Conservation (phyloP, 1,284 basidiomycete genomes). For the Malassezia yamatoensis region DNA sequence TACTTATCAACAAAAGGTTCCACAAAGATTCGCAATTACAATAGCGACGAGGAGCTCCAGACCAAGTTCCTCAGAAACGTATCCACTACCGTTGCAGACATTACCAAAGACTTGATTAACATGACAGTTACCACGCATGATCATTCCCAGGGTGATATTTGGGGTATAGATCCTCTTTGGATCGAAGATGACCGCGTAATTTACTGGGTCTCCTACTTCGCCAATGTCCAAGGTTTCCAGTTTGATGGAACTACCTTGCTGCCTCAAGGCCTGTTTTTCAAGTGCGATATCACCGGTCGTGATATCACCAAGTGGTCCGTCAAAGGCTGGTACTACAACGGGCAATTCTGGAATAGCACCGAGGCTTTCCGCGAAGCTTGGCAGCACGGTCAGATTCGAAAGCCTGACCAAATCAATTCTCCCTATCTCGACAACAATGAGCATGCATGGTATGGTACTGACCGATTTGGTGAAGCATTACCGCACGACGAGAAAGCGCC, state of each 20-base stretch:
- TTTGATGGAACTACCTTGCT: constrained; percentile 25
- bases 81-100: constrained; percentile 25
- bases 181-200: constrained; percentile 23
- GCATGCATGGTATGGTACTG: neutral
- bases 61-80: neutral
- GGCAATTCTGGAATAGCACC: constrained; percentile 32
- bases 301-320: constrained; percentile 31
- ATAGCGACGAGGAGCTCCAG: neutral
- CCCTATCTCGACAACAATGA: neutral
- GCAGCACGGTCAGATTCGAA: constrained; percentile 25
- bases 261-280: constrained; percentile 39
- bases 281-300: constrained; percentile 37
- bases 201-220: constrained; percentile 14
- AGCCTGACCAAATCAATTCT: constrained; percentile 11
- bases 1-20: constrained; percentile 12
- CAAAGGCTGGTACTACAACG: constrained; percentile 27
- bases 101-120: constrained; percentile 34
- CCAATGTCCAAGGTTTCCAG: constrained; percentile 8
- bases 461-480: constrained; percentile 17
- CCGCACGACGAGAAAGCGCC: constrained; percentile 34
- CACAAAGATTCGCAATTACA: neutral
- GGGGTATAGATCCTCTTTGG: constrained; percentile 46
- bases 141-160: constrained; percentile 3
- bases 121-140: neutral
- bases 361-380: constrained; percentile 45